A percentile compares a stretch with the other conserved stretches of the same genome.
These are phyloP conservation scores for Cryomyces antarcticus DNA, from an alignment of 495 filamentous ascomycete genomes.

Conservation along the genomic window DNA sequence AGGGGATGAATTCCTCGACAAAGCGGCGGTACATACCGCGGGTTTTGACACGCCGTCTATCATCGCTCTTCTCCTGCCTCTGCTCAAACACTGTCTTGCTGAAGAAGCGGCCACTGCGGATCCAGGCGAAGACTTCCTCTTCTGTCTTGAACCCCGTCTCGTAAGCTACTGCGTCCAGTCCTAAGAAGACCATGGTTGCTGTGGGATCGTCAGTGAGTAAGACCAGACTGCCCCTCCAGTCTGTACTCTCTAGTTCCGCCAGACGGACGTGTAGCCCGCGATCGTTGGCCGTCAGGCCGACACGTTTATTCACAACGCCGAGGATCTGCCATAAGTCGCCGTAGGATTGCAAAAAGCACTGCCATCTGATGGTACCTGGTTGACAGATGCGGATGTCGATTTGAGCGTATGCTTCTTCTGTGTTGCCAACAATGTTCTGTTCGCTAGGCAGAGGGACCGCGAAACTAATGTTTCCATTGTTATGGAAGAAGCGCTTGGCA, in stretches of 20 bases:
- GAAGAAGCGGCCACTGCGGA: constrained; percentile 32
- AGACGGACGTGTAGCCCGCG: constrained; percentile 37
- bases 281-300: constrained; percentile 42
- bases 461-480: constrained; percentile 2
- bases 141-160: constrained; percentile 23
- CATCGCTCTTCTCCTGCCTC: constrained; percentile 26
- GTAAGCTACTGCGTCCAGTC: constrained; percentile 23
- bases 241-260: constrained; percentile 32
- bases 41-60: constrained; percentile 25
- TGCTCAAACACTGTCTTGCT: constrained; percentile 7
- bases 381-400: constrained; percentile 39
- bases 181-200: constrained; percentile 35
- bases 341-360: constrained; percentile 37
- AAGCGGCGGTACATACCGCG: constrained; percentile 29
- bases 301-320: constrained; percentile 34
- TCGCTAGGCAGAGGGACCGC: constrained; percentile 6
- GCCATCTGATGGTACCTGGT: constrained; percentile 30
- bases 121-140: constrained; percentile 36
- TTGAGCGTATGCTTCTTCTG: constrained; percentile 28
- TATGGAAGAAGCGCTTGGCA: constrained; percentile 1
- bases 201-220: constrained; percentile 33
- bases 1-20: constrained; percentile 27
- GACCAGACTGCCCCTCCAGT: constrained; percentile 23
- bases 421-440: constrained; percentile 1
- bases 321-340: constrained; percentile 49